Evolutionary conservation across 148 eudicot species (phyloP), one percentile per base, ranked within the genome.

Genomic region (Rhododendron ovatum): DNA sequence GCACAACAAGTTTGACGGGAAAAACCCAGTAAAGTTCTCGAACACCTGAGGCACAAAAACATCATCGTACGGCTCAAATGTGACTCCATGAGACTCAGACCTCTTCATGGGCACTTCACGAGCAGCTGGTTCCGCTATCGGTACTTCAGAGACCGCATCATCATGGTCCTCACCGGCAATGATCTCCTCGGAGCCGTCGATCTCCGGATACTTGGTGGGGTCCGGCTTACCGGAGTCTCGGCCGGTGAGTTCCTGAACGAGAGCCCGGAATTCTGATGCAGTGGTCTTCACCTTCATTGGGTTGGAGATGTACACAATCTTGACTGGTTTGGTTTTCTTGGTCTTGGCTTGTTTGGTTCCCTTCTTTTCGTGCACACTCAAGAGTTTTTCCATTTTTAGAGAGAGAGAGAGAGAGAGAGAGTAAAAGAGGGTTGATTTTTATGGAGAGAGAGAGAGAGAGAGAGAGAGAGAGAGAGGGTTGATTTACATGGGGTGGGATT

Each of bases 301-400:
- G 89, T 91, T 93, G 1, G 93, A 89, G 82, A 93, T 92, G 89
- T 93, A 90, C 45, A 93, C 95, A 41, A 93, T 93, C 55, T 91
- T 92, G 37, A 93, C 84, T 8, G 92, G 87, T 1, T 85, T 87
- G 20, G 37, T 85, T 83, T 89, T 91, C 82, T 89, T 14, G 53
- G 33, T 48, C 53, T 81, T 84, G 43, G 80, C 13, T 35, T 67
- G 86, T 53, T 84, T 83, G 79, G 88, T 51, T 85, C 86, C 83
- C 79, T 77, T 87, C 37, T 78, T 87, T 35, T 63, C 78, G 0
- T 87, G 82, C 8, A 87, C 86, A 17, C 43, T n/a, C 5, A 78
- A 78, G 35, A 26, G 43, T 47, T 78, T 87, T 14, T 85, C 67
- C 85, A 85, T 88, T 75, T 63, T 43, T 86, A 30, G 28, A 55